Base-by-base conservation (phyloP, 2,329 filamentous ascomycete species). In the Cladobotryum protrusum region DNA sequence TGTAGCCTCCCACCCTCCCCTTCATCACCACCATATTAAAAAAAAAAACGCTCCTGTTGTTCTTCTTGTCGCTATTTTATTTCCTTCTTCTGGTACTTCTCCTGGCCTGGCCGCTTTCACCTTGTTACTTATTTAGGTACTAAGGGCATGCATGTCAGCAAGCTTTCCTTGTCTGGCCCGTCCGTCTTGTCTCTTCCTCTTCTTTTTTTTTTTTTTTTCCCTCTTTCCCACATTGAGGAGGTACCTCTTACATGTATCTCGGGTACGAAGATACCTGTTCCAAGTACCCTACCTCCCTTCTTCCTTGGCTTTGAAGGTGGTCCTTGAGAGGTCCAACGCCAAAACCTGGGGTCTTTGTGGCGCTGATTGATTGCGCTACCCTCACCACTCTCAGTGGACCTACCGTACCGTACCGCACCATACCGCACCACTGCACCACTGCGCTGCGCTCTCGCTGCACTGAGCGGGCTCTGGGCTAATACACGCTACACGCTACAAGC, bases 81-180 rank as follows among this genome's bases (percentile, higher is more conserved):
- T 45, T 40, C 46, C 53, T 53, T 50, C 52, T 47, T 34, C 47
- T 47, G 52, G 58, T 40, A 17, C 43, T 14, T 44, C 43, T 32
- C 33, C 57, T 45, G 58, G 54, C 57, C 63, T 64, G 63, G 59
- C 56, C 6, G 7, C 24, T 29, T 50, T 48, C 54, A 52, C 43
- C 46, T 47, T 52, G 52, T 48, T 48, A 47, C 47, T 24, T 47
- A 48, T 54, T 35, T 59, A 43, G 46, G 32, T 37, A 45, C 49
- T 48, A 51, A 29, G 24, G 49, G 49, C 45, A 51, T 52, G 47
- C 47, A 54, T 54, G 52, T 53, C 46, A 51, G 49, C 49, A 48
- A 51, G 45, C 49, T 45, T 51, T 48, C 49, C 49, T 51, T 51
- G 49, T 45, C 49, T 40, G 45, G 47, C 47, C 45, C 2, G 42